Evolutionary conservation across 805 yeast genomes (phyloP).

Genomic region (Ogataea paraovalis): DNA sequence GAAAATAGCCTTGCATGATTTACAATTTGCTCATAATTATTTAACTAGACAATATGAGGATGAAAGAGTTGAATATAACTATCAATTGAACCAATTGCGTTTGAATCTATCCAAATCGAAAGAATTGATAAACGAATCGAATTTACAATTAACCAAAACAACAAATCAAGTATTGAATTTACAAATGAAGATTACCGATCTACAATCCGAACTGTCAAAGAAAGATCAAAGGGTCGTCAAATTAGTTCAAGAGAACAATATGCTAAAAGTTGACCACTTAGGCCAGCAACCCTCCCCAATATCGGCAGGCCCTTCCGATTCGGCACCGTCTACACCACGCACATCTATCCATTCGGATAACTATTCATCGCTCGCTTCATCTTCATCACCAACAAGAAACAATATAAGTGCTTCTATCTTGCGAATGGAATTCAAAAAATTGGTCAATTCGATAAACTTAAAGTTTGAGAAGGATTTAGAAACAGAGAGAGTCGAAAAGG

Average conservation of each 20-base stretch:
- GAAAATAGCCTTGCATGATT: conserved; percentile 57
- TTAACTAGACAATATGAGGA: conserved; percentile 64
- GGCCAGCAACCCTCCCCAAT: conserved; percentile 30
- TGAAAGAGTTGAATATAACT: conserved; percentile 53
- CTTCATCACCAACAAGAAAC: conserved; percentile 24
- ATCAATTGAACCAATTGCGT: conserved; percentile 50
- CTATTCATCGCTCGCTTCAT: neutral
- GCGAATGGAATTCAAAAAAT: conserved; percentile 64
- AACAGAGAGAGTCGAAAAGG: conserved; percentile 50
- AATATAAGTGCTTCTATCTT: conserved; percentile 46
- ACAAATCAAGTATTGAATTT: conserved; percentile 33
- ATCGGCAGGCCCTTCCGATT: conserved; percentile 2
- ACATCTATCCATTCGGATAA: conserved; percentile 8
- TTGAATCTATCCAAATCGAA: conserved; percentile 48
- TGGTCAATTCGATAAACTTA: conserved; percentile 57
- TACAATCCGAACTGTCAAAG: conserved; percentile 26
- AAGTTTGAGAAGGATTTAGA: conserved; percentile 56
- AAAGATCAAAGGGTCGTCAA: conserved; percentile 40
- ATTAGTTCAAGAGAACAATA: conserved; percentile 42
- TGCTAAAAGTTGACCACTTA: conserved; percentile 39
- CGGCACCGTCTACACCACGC: conserved; percentile 18
- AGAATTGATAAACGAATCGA: conserved; percentile 42
- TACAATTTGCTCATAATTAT: conserved; percentile 68
- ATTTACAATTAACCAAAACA: conserved; percentile 33
- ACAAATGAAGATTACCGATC: conserved; percentile 34